Conservation (phyloP, 2,329 filamentous ascomycete species). For the Alternaria novae-zelandiae region DNA sequence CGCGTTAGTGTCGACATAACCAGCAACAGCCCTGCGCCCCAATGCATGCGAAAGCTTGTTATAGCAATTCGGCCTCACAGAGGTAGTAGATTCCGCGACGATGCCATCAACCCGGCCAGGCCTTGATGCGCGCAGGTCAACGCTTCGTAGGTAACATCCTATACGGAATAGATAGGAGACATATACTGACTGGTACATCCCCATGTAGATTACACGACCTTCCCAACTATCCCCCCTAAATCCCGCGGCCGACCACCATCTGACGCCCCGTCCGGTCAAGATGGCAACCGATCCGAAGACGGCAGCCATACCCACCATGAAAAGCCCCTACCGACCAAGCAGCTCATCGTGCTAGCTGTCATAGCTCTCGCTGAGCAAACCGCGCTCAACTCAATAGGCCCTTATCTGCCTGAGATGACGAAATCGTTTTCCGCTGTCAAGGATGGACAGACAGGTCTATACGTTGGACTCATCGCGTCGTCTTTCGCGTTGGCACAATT, state of each 20-base stretch:
- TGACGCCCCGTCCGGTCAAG: constrained; percentile 32
- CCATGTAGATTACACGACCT: constrained; percentile 72
- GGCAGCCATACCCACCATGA: constrained; percentile 53
- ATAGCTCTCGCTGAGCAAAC: constrained; percentile 95
- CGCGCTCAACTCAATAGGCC: constrained; percentile 93
- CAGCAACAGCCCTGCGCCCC: neutral
- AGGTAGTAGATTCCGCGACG: constrained; percentile 28
- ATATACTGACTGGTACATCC: neutral
- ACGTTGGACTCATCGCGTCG: constrained; percentile 88
- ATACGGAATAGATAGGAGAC: neutral
- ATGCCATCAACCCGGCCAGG: constrained; percentile 45
- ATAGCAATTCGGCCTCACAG: constrained; percentile 17
- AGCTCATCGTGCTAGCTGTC: constrained; percentile 83
- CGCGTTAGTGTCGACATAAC: neutral
- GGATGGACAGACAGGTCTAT: constrained; percentile 74
- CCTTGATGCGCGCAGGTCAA: constrained; percentile 55
- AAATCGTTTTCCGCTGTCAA: constrained; percentile 82
- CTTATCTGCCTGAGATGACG: constrained; percentile 94
- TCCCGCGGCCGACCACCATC: constrained; percentile 63
- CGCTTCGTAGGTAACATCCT: constrained; percentile 50
- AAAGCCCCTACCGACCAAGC: constrained; percentile 80
- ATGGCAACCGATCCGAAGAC: constrained; percentile 42
- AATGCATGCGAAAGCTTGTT: constrained; percentile 19
- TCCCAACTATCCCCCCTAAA: constrained; percentile 75
- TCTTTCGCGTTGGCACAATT: constrained; percentile 93